Evolutionary conservation across 1,139 yeast species (phyloP), one percentile per base, ranked within the genome.

Genomic region (Petasospora fabianii): DNA sequence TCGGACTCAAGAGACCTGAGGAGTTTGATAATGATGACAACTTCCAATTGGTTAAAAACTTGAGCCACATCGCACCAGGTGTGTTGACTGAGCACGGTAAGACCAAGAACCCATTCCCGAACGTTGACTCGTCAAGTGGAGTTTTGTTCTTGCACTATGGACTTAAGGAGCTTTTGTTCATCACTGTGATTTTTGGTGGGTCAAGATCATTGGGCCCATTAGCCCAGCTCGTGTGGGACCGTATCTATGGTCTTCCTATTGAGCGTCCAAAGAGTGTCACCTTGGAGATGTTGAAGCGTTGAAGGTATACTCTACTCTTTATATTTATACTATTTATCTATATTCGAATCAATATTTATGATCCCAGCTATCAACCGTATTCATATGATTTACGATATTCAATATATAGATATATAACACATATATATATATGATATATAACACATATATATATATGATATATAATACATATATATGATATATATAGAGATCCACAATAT

Each of bases 91-190:
- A 71, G 60, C 81, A 75, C 61, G 82, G 81, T 30, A 77, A 77
- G 65, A 74, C 80, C 55, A 73, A 75, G 66, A 77, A 77, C 65
- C 83, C 83, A 32, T 73, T 67, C 67, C 83, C 83, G 42, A 77
- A 77, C 54, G 83, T 77, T 44, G 83, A 77, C 60, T 72, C 80
- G 30, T 69, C 73, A 48, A 69, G 77, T 17, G 82, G 82, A 36
- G 74, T 74, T 39, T 60, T 77, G 41, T 72, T 76, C 58, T 71
- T 74, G 58, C 77, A 76, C 64, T 75, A 75, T 62, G 82, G 82
- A 30, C 60, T 76, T 40, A 73, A 67, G 41, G 77, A 76, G 57
- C 63, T 72, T 52, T 57, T 72, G 41, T 76, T 73, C 63, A 74
- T 74, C 62, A 77, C 82, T 30, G 82, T 76, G 21, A 66, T 75